phyloP scores from a whole-genome alignment of 441 rosid species.

The Hypseocharis bilobata region DNA sequence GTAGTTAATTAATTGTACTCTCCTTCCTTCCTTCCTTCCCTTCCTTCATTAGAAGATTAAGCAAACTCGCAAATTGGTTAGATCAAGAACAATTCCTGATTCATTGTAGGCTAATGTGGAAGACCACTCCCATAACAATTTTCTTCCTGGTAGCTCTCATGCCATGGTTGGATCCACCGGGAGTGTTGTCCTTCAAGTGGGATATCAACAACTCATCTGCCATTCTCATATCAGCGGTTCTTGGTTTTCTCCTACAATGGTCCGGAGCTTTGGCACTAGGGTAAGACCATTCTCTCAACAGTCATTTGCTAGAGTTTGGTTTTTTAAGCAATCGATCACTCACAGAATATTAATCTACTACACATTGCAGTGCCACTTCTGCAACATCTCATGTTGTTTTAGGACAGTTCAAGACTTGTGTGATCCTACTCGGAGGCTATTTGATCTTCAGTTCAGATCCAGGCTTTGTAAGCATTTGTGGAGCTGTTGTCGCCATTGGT shows the following conservation, averaged over 20 bases:
- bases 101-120: constrained; percentile 26
- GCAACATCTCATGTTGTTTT: constrained; percentile 28
- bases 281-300: constrained; percentile 3
- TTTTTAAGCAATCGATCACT: too few relatives aligned
- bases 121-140: constrained; percentile 22
- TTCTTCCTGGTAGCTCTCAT: constrained; percentile 24
- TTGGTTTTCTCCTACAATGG: constrained; percentile 27
- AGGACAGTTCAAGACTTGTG: constrained; percentile 29
- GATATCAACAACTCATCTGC: constrained; percentile 21
- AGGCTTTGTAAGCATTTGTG: constrained; percentile 23
- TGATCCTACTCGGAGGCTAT: constrained; percentile 28
- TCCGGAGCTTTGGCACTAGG: constrained; percentile 27
- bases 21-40: too few relatives aligned
- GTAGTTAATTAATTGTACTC: too few relatives aligned
- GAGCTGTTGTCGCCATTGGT: constrained; percentile 17
- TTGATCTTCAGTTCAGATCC: constrained; percentile 25
- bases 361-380: constrained; percentile 20
- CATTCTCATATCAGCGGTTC: constrained; percentile 19
- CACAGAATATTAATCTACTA: too few relatives aligned
- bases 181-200: constrained; percentile 25
- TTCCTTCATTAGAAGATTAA: too few relatives aligned
- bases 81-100: too few relatives aligned
- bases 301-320: too few relatives aligned
- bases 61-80: too few relatives aligned
- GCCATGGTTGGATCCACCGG: constrained; percentile 30